Evolutionary conservation across 2,329 filamentous ascomycete species (phyloP).

Genomic region (Fusarium paranaense): DNA sequence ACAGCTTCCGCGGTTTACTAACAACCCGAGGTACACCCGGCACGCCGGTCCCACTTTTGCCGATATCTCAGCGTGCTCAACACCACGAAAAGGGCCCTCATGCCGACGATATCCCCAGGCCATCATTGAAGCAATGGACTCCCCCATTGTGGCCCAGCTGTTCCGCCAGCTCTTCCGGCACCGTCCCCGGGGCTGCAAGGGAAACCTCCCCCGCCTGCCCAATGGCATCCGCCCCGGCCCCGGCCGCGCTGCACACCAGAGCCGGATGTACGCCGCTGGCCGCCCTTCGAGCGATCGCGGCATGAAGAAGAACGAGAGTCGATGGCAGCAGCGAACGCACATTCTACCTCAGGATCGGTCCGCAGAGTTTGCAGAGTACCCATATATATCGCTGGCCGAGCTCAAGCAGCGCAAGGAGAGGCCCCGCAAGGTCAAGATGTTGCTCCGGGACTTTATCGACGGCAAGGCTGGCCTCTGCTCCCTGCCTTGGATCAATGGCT

Average conservation of each 20-base stretch:
- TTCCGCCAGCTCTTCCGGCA: constrained; percentile 89
- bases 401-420: constrained; percentile 79
- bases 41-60: constrained; percentile 32
- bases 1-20: constrained; percentile 2
- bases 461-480: constrained; percentile 61
- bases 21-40: constrained; percentile 41
- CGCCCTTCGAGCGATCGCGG: constrained; percentile 52
- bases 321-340: constrained; percentile 88
- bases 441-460: constrained; percentile 97
- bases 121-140: constrained; percentile 74
- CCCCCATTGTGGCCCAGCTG: constrained; percentile 79
- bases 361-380: constrained; percentile 84
- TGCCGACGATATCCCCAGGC: constrained; percentile 18
- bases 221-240: constrained; percentile 33
- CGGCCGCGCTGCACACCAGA: constrained; percentile 28
- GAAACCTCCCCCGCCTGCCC: constrained; percentile 39
- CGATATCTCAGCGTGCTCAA: constrained; percentile 10
- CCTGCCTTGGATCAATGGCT: constrained; percentile 36
- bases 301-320: constrained; percentile 69
- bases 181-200: constrained; percentile 51
- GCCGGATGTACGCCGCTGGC: constrained; percentile 43
- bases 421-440: constrained; percentile 92
- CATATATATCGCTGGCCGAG: constrained; percentile 85
- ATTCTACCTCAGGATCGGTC: constrained; percentile 80
- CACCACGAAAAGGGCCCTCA: constrained; percentile 10